Conservation (phyloP, 1,284 basidiomycete genomes). For the Cutaneotrichosporon curvatum region DNA sequence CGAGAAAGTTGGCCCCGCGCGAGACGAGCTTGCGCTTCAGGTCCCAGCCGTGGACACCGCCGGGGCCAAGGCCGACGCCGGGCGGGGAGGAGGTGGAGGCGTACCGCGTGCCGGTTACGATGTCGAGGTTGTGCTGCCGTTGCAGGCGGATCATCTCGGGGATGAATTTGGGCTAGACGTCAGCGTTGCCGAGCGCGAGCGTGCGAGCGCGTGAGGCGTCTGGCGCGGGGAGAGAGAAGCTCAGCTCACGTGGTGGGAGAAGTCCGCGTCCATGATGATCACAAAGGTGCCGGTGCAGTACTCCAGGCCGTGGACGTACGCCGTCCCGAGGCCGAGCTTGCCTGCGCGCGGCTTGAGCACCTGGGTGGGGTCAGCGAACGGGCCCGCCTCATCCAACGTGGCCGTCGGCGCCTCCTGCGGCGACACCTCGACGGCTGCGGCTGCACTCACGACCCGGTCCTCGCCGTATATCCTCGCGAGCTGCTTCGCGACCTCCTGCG, state of each 20-base stretch:
- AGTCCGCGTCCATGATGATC: slow-evolving; percentile 94
- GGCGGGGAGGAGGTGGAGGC: slow-evolving; percentile 35
- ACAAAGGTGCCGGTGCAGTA: slow-evolving; percentile 87
- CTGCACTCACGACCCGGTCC: slow-evolving; percentile 70
- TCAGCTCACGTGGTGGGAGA: slow-evolving; percentile 86
- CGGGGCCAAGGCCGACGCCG: slow-evolving; percentile 51
- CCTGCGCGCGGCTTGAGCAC: slow-evolving; percentile 74
- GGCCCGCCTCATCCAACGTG: too few relatives aligned
- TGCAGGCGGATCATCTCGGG: slow-evolving; percentile 81
- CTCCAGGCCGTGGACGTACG: slow-evolving; percentile 83
- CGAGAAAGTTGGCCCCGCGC: slow-evolving; percentile 77
- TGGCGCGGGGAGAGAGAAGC: too few relatives aligned
- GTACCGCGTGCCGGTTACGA: slow-evolving; percentile 89
- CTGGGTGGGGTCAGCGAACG: slow-evolving; percentile 48
- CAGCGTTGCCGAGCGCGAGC: too few relatives aligned
- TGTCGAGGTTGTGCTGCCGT: slow-evolving; percentile 70
- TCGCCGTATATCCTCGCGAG: slow-evolving; percentile 70
- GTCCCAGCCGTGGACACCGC: slow-evolving; percentile 85
- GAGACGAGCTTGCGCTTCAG: slow-evolving; percentile 77
- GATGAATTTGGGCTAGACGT: slow-evolving; percentile 72
- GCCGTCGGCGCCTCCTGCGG: too few relatives aligned
- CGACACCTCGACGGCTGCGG: too few relatives aligned
- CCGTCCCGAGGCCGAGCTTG: slow-evolving; percentile 85
- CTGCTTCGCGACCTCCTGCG: slow-evolving; percentile 75
- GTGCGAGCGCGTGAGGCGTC: too few relatives aligned